These are phyloP conservation scores for Umbellularia californica DNA, from an alignment of 164 flowering plant species.

Conservation along the genomic window DNA sequence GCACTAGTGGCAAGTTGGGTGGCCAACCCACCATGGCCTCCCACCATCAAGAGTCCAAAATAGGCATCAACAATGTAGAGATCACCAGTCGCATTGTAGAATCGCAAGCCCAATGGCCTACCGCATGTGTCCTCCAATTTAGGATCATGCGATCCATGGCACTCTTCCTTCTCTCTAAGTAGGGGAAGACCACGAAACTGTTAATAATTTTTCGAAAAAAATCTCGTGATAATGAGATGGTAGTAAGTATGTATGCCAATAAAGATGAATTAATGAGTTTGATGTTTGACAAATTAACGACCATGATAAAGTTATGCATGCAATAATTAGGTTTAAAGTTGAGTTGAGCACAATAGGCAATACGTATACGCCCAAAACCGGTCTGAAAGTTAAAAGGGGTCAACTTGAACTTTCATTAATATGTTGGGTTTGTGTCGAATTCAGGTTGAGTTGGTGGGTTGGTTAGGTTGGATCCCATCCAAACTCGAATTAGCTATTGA, in stretches of 20 bases:
- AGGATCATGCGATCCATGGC: conserved; percentile 1
- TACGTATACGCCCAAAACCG: too few relatives aligned
- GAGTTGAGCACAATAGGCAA: too few relatives aligned
- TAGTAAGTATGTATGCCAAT: too few relatives aligned
- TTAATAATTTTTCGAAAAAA: not conserved
- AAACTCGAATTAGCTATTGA: too few relatives aligned
- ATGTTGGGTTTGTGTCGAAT: too few relatives aligned
- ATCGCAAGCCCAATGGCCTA: conserved; percentile 32
- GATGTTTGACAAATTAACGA: too few relatives aligned
- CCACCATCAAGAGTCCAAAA: conserved; percentile 28
- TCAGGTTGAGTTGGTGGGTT: too few relatives aligned
- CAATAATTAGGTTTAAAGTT: not conserved
- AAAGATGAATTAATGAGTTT: not conserved
- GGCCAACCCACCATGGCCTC: conserved; percentile 21
- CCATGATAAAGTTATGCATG: not conserved
- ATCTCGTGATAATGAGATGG: not conserved
- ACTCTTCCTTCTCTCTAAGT: conserved; percentile 9
- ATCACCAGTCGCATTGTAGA: conserved; percentile 20
- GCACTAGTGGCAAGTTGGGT: conserved; percentile 3
- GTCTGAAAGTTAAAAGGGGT: too few relatives aligned
- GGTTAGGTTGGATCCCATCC: too few relatives aligned
- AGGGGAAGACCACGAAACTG: too few relatives aligned
- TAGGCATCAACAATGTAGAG: conserved; percentile 37
- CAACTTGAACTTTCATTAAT: too few relatives aligned
- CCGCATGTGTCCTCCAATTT: conserved; percentile 22